Conservation (phyloP, 2,329 filamentous ascomycete species). For the Epichloe sp. region DNA sequence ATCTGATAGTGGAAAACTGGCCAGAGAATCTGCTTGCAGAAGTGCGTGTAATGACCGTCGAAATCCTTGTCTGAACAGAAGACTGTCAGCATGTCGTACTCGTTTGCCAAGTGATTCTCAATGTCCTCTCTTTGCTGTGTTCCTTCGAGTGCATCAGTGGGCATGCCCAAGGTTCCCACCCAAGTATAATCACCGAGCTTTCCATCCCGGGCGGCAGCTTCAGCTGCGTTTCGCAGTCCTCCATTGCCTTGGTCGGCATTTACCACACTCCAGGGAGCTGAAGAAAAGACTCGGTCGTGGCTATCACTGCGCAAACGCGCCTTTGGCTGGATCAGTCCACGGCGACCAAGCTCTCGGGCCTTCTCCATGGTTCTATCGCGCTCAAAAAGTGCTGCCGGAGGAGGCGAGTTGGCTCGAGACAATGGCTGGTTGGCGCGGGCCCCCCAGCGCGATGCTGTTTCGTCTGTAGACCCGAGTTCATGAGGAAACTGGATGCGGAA, state of each 20-base stretch:
- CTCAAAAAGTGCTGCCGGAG: slow-evolving; percentile 63
- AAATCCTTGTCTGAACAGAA: slow-evolving; percentile 86
- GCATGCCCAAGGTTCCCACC: slow-evolving; percentile 89
- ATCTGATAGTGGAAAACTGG: slow-evolving; percentile 98
- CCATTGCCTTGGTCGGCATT: slow-evolving; percentile 86
- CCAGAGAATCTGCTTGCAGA: slow-evolving; percentile 96
- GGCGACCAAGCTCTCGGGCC: slow-evolving; percentile 42
- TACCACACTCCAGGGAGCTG: slow-evolving; percentile 72
- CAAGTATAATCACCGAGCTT: slow-evolving; percentile 66
- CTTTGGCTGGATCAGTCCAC: slow-evolving; percentile 44
- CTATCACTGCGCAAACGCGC: slow-evolving; percentile 42
- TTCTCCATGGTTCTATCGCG: slow-evolving; percentile 46
- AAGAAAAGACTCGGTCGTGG: slow-evolving; percentile 58
- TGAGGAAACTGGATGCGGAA: slow-evolving; percentile 42
- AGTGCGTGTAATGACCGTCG: slow-evolving; percentile 87
- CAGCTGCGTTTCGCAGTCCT: slow-evolving; percentile 76
- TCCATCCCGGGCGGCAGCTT: slow-evolving; percentile 59
- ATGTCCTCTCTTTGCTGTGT: slow-evolving; percentile 70
- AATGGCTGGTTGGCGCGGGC: slow-evolving; percentile 62
- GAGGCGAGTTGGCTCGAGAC: slow-evolving; percentile 60
- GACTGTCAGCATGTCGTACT: slow-evolving; percentile 72
- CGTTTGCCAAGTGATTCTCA: slow-evolving; percentile 63
- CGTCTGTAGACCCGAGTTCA: slow-evolving; percentile 51
- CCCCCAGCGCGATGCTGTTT: slow-evolving; percentile 67
- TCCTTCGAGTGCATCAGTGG: slow-evolving; percentile 70